These are phyloP conservation scores for Hymenoscyphus fructigenus DNA, from an alignment of 2,329 filamentous ascomycete genomes.

Conservation along the genomic window DNA sequence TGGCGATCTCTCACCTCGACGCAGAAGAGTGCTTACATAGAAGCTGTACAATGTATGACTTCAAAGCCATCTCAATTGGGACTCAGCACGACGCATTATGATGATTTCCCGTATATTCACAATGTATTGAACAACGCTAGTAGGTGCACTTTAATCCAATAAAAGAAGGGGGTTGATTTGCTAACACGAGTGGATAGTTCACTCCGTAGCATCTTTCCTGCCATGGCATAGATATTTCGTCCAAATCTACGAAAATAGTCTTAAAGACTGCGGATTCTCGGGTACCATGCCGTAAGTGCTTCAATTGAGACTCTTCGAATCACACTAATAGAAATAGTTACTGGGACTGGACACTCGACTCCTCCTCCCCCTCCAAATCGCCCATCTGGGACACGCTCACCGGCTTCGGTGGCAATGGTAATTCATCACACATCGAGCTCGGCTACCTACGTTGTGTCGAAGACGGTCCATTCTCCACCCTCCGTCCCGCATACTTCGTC, in stretches of 20 bases:
- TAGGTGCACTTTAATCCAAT: slow-evolving; percentile 3
- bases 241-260: slow-evolving; percentile 41
- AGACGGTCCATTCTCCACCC: slow-evolving; percentile 3
- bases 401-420: slow-evolving; percentile 9
- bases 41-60: slow-evolving; percentile 12
- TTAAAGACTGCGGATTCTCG: slow-evolving; percentile 27
- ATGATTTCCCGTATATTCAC: slow-evolving; percentile 15
- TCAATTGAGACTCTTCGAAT: background rate
- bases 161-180: background rate
- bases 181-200: slow-evolving; percentile 16
- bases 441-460: background rate
- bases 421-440: background rate
- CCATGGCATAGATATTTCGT: slow-evolving; percentile 46
- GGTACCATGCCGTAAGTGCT: background rate
- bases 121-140: slow-evolving; percentile 1
- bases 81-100: slow-evolving; percentile 8
- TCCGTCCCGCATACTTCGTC: background rate
- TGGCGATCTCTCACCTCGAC: slow-evolving; percentile 10
- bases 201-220: slow-evolving; percentile 35
- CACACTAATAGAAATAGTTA: background rate
- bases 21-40: slow-evolving; percentile 8
- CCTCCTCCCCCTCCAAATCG: background rate
- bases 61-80: slow-evolving; percentile 11
- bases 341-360: slow-evolving; percentile 4
- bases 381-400: slow-evolving; percentile 2